Evolutionary conservation across 257 asterid genomes (phyloP), one percentile per base, ranked within the genome.

Genomic region (Datura wrightii): DNA sequence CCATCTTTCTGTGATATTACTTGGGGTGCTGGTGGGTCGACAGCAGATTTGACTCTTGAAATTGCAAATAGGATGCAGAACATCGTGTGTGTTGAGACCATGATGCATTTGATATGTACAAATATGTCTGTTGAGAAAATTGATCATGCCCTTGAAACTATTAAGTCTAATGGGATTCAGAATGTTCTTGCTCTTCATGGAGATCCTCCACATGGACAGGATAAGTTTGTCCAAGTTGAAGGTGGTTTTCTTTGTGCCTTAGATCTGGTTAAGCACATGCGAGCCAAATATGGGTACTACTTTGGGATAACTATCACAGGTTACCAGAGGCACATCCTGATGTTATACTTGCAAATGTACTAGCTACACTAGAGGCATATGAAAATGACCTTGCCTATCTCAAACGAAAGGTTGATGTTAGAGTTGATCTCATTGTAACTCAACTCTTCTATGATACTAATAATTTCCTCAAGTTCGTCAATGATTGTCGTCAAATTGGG

Each of bases 11-110:
- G 98, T 84, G 98, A 97, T 87, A 95, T 95, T 82, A 97, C 99
- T 1, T 97, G 99, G 99, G 99, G 98, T 5, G 99, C 98, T 31
- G 98, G 99, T 83, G 98, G 99, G 72, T 93, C 98, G 87, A 97
- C 99, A 24, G 98, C 98, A 56, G 99, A 97, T 91, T 90, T 97
- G 89, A 97, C 99, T 39, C 94, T 97, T 86, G 98, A 97, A 92
- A 97, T 97, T 37, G 91, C 97, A 24, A 97, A 94, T 84, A 92
- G 98, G 54, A 97, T 97, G 99, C 99, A 97, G 94, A 97, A 97
- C 90, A 94, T 93, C 94, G 97, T 95, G 70, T 97, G 99, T 84
- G 98, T 97, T n/a, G 99, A 97, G 92, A 89, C 96, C 39, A 95
- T 97, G 99, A 97, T 97, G 99, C 99, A 95, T 71, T 94, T 97